Evolutionary conservation across 139 green algal genomes (phyloP).

Genomic region (Coelastrella sp.): DNA sequence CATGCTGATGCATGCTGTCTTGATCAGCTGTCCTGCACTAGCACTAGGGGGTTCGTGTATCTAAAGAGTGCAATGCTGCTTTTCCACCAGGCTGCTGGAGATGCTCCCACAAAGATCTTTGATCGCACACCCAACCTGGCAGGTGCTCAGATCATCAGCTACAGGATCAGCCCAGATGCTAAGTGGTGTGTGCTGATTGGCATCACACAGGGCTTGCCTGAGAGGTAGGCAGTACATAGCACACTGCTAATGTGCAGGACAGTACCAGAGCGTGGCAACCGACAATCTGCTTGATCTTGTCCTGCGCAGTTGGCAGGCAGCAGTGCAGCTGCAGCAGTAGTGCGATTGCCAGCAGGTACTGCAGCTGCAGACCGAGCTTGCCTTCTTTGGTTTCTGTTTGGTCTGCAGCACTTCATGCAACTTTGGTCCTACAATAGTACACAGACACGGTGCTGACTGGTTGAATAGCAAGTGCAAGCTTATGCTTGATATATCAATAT

Average conservation of each 20-base stretch:
- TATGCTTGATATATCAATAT: too few relatives aligned
- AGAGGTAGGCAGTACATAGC: slow-evolving; percentile 66
- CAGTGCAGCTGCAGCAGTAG: too few relatives aligned
- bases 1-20: too few relatives aligned
- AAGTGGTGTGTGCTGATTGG: slow-evolving; percentile 99
- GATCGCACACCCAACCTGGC: slow-evolving; percentile 96
- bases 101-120: slow-evolving; percentile 95
- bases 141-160: slow-evolving; percentile 99
- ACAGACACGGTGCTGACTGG: neutral
- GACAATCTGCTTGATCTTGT: neutral
- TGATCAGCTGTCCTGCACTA: too few relatives aligned
- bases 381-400: neutral
- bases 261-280: too few relatives aligned
- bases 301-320: too few relatives aligned
- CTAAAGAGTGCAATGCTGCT: too few relatives aligned
- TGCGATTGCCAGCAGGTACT: too few relatives aligned
- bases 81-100: slow-evolving; percentile 65
- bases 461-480: too few relatives aligned
- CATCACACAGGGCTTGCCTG: slow-evolving; percentile 94
- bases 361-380: too few relatives aligned
- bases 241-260: neutral
- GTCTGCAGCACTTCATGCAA: neutral
- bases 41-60: too few relatives aligned
- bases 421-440: neutral
- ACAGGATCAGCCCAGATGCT: slow-evolving; percentile 85